Evolutionary conservation across 2,329 filamentous ascomycete genomes (phyloP).

Genomic region (Mycosphaerella arachidis): DNA sequence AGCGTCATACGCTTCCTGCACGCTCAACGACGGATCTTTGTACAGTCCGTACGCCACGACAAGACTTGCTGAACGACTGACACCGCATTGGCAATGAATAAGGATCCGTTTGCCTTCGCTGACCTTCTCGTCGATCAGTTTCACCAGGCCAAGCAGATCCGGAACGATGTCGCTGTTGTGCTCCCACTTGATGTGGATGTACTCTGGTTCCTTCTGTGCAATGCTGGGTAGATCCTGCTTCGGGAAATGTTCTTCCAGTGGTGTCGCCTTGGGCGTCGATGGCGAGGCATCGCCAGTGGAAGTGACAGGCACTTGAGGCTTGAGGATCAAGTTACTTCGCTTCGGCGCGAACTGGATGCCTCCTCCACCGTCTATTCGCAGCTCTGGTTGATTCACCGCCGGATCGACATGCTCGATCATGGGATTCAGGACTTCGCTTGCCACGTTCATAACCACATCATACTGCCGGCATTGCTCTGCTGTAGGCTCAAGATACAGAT

Average conservation of each 20-base stretch:
- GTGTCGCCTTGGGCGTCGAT: conserved; percentile 52
- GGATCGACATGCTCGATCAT: conserved; percentile 43
- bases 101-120: conserved; percentile 72
- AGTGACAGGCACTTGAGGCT: neutral
- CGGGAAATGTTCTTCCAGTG: conserved; percentile 31
- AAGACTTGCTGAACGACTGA: conserved; percentile 76
- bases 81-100: conserved; percentile 80
- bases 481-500: conserved; percentile 74
- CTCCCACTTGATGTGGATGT: conserved; percentile 83
- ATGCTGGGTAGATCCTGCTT: conserved; percentile 18
- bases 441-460: conserved; percentile 80
- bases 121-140: conserved; percentile 68
- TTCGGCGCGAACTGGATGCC: conserved; percentile 34
- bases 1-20: conserved; percentile 77
- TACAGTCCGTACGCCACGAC: conserved; percentile 84
- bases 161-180: conserved; percentile 82
- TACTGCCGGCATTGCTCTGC: conserved; percentile 72
- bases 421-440: conserved; percentile 74
- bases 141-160: conserved; percentile 70
- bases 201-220: conserved; percentile 60
- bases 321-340: conserved; percentile 6
- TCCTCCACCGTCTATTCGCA: conserved; percentile 30
- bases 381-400: conserved; percentile 29
- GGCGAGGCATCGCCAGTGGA: conserved; percentile 35
- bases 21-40: conserved; percentile 68